These are phyloP conservation scores for Kalaharituber pfeilii DNA, from an alignment of 2,329 filamentous ascomycete species.

Conservation along the genomic window DNA sequence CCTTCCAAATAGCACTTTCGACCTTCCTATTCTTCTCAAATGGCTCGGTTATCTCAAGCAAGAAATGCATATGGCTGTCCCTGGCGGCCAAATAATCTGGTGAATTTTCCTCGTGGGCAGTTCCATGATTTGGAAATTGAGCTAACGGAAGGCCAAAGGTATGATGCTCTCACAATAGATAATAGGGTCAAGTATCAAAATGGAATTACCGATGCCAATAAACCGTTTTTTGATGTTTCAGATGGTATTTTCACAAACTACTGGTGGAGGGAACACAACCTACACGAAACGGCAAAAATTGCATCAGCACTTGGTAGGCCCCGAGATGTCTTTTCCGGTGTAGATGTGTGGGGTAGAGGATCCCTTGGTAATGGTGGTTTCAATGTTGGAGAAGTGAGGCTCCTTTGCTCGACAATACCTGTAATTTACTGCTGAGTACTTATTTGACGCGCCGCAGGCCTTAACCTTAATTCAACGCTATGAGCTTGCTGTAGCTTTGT, in stretches of 20 bases:
- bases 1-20: slow-evolving; percentile 26
- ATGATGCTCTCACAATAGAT: slow-evolving; percentile 30
- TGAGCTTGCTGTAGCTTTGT: slow-evolving; percentile 29
- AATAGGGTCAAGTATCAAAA: slow-evolving; percentile 33
- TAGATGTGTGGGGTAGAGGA: slow-evolving; percentile 34
- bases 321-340: slow-evolving; percentile 28
- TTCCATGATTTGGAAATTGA: background rate
- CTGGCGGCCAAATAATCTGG: slow-evolving; percentile 27
- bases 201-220: slow-evolving; percentile 28
- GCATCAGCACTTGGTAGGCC: slow-evolving; percentile 14
- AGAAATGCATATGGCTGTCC: slow-evolving; percentile 22
- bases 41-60: slow-evolving; percentile 28
- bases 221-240: slow-evolving; percentile 27
- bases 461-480: slow-evolving; percentile 26
- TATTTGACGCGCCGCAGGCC: slow-evolving; percentile 20
- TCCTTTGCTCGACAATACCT: background rate
- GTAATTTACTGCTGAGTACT: background rate
- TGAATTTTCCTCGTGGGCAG: slow-evolving; percentile 18
- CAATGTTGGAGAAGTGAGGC: slow-evolving; percentile 15
- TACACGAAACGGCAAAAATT: slow-evolving; percentile 22
- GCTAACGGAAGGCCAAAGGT: slow-evolving; percentile 24
- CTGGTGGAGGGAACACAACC: slow-evolving; percentile 27
- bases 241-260: slow-evolving; percentile 32
- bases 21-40: slow-evolving; percentile 23
- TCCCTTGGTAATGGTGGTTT: slow-evolving; percentile 22